Base-by-base conservation (phyloP, 2,329 filamentous ascomycete genomes). In the Trichoderma asperellum region DNA sequence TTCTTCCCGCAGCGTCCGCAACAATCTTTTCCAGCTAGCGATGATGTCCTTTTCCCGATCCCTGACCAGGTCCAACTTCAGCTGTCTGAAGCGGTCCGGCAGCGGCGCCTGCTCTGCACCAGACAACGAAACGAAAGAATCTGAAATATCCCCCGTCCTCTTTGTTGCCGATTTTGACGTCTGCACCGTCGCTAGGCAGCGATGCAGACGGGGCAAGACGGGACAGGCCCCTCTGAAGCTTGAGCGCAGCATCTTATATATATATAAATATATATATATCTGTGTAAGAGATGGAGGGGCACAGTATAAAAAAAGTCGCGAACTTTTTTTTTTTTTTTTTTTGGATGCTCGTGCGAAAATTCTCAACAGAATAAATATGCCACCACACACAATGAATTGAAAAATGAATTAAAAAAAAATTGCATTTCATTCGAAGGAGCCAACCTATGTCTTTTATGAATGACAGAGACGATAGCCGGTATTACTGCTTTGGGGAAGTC, bases 71-170 rank as follows among this genome's bases (percentile, higher is more conserved):
- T 81, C 78, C n/a, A 80, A 77, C 73, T 91, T 91, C 12, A 89
- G 79, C 27, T 84, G 76, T 8, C 87, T 82, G 73, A 87, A 91
- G 0, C 86, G 81, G 69, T 84, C 80, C 0, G 88, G 87, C 0
- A 91, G 80, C 0, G 85, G 83, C 12, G 78, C 74, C 5, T 79
- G 74, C 8, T 79, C 74, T 2, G 75, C 75, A 0, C 86, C 86
- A 0, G 87, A 87, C 2, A 91, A 79, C 0, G 88, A 90, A 0
- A 84, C 84, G 69, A 91, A 91, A 0, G 87, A 80, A 63, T 88
- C 87, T 0, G 88, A 88, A 40, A 91, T 90, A 72, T 89, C 84
- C 3, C 88, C 88, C 72, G 88, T 86, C 49, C 85, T 83, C 73
- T 88, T 88, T 14, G 72, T 21, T 11, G 72, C 63, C 35, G 35